phyloP scores from a whole-genome alignment of 2,329 filamentous ascomycete genomes.

The Stagonosporopsis cucurbitacearum region DNA sequence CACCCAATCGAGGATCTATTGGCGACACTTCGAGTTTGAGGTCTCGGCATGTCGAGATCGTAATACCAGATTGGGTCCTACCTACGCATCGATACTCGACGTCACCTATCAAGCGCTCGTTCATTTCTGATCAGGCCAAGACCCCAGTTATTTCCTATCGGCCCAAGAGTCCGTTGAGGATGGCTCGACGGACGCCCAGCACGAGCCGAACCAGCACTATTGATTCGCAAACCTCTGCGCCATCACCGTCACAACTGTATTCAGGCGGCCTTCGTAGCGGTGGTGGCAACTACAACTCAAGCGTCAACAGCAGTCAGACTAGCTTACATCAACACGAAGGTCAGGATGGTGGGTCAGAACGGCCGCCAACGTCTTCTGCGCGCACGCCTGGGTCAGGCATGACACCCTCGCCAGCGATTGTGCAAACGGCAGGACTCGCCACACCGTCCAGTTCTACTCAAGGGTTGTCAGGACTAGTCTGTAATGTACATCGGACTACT shows the following conservation, averaged over 20 bases:
- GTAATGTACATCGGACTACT: conserved; percentile 79
- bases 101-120: conserved; percentile 39
- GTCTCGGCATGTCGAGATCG: conserved; percentile 58
- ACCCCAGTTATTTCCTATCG: conserved; percentile 27
- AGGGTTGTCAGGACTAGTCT: conserved; percentile 70
- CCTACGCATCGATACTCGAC: conserved; percentile 50
- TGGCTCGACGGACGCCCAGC: conserved; percentile 52
- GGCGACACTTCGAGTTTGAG: conserved; percentile 40
- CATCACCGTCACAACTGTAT: conserved; percentile 53
- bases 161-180: conserved; percentile 44
- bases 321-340: conserved; percentile 54
- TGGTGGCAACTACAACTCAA: conserved; percentile 48
- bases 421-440: conserved; percentile 45
- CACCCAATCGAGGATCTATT: conserved; percentile 38
- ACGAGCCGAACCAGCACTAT: conserved; percentile 56
- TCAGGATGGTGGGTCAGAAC: conserved; percentile 51
- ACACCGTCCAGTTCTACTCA: conserved; percentile 57
- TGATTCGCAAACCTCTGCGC: conserved; percentile 54
- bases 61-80: conserved; percentile 55
- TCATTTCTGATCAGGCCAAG: conserved; percentile 27
- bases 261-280: conserved; percentile 43
- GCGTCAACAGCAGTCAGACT: conserved; percentile 55
- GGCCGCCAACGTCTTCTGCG: conserved; percentile 37
- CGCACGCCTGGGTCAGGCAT: conserved; percentile 51
- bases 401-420: conserved; percentile 52